These are phyloP conservation scores for Lentinula raphanica DNA, from an alignment of 768 basidiomycete genomes.

Conservation along the genomic window DNA sequence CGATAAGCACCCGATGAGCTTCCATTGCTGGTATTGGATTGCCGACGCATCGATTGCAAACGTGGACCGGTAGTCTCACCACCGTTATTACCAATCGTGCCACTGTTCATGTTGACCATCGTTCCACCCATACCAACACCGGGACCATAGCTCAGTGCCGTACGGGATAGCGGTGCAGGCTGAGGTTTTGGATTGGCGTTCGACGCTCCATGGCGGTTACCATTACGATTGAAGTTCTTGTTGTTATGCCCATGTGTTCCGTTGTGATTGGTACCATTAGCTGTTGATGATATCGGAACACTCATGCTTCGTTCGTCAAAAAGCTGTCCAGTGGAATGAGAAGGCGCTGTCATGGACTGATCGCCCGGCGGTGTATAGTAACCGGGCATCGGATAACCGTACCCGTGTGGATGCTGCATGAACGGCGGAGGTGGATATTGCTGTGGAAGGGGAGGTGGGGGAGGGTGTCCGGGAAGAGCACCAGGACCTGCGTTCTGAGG, in stretches of 20 bases:
- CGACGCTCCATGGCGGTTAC: not conserved
- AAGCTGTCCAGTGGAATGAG: conserved; percentile 15
- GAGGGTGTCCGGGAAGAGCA: too few relatives aligned
- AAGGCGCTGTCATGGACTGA: conserved; percentile 19
- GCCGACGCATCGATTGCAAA: conserved; percentile 50
- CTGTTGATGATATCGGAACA: conserved; percentile 12
- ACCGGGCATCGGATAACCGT: conserved; percentile 28
- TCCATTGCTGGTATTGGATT: conserved; percentile 41
- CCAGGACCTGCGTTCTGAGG: conserved; percentile 9
- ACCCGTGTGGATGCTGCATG: conserved; percentile 22
- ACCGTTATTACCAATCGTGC: conserved; percentile 13
- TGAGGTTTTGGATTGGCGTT: not conserved
- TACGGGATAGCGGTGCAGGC: conserved; percentile 34
- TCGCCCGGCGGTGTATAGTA: conserved; percentile 30
- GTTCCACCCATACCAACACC: conserved; percentile 48
- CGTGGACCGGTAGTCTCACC: conserved; percentile 62
- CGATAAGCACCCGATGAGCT: conserved; percentile 52
- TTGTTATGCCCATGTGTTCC: conserved; percentile 9
- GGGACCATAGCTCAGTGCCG: conserved; percentile 70
- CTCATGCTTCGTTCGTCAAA: conserved; percentile 23
- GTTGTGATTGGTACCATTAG: not conserved
- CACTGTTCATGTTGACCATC: conserved; percentile 21
- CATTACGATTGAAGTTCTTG: conserved; percentile 12
- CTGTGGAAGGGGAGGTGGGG: not conserved
- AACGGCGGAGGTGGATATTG: conserved; percentile 22